Evolutionary conservation across 768 basidiomycete species (phyloP).

Genomic region (Rhizopogon roseolus): DNA sequence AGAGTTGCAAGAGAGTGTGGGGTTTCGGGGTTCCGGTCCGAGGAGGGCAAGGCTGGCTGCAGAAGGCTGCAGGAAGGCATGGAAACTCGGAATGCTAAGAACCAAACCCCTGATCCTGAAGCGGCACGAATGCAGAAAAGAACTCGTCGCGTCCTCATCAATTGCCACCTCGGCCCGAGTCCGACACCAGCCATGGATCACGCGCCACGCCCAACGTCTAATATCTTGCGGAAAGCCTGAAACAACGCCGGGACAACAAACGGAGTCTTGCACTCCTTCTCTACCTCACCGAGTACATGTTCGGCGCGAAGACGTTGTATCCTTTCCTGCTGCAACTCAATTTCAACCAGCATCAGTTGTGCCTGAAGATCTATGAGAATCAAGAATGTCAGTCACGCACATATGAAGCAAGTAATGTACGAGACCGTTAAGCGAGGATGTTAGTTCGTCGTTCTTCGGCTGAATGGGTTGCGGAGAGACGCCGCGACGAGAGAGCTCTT

Average conservation of each 20-base stretch:
- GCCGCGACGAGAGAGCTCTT: conserved; percentile 17
- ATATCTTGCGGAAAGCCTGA: conserved; percentile 48
- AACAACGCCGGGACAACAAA: conserved; percentile 57
- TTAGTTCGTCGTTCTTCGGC: not conserved
- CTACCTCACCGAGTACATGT: conserved; percentile 38
- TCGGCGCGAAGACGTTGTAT: conserved; percentile 38
- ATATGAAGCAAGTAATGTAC: not conserved
- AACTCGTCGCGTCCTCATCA: not conserved
- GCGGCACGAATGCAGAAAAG: not conserved
- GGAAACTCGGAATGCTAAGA: too few relatives aligned
- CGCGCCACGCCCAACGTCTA: conserved; percentile 25
- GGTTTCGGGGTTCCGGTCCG: too few relatives aligned
- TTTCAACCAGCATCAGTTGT: conserved; percentile 26
- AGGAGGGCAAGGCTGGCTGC: too few relatives aligned
- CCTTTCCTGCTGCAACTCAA: conserved; percentile 34
- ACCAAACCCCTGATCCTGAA: not conserved
- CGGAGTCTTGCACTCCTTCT: conserved; percentile 45
- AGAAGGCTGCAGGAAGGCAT: too few relatives aligned
- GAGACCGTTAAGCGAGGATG: not conserved
- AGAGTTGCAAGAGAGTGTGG: too few relatives aligned
- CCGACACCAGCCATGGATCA: not conserved
- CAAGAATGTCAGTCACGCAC: not conserved
- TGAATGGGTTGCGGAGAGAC: not conserved
- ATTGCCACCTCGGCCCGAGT: not conserved
- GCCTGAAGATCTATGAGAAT: conserved; percentile 17